Evolutionary conservation across 2,329 filamentous ascomycete species (phyloP), one percentile per base, ranked within the genome.

Genomic region (Penicillium oxalicum): DNA sequence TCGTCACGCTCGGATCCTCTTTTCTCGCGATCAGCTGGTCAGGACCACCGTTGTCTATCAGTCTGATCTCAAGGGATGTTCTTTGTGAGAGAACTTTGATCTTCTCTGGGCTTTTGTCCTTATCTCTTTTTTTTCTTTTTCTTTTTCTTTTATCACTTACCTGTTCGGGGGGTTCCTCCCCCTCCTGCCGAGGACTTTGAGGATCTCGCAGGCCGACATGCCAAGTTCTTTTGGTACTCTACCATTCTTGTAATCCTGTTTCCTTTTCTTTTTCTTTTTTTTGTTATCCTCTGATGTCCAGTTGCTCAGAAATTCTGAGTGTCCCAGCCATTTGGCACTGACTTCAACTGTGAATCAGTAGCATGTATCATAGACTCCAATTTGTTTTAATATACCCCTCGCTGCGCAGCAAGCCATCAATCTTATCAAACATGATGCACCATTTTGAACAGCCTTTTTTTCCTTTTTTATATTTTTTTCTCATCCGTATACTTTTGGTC

Each of bases 291-390:
- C 18, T 45, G 50, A 41, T 40, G n/a, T 47, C 52, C 51, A 11
- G 11, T 32, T 32, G 11, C 29, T 32, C 29, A 32, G 11, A 18
- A 18, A 18, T 1, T 18, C 18, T 18, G 18, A 18, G 18, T 18
- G 18, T 18, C 18, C 18, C 49, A 53, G 53, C 53, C 49, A 36
- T 24, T 45, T 48, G 52, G 53, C 48, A 55, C 55, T 47, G 50
- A 55, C 46, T 50, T 52, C 53, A 52, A 55, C 57, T 59, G 44
- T 57, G 55, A 63, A 63, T 60, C 59, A 57, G 54, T 61, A 58
- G 62, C 58, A 59, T 67, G 63, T 67, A 65, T 53, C 60, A 66
- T 67, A 67, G 64, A 67, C 60, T 61, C 34, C 34, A 25, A 5
- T 34, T n/a, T 42, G 29, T 41, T 42, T 26, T 65, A 66, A 65